phyloP scores from a whole-genome alignment of 441 rosid genomes.

The Croton laevigatus region DNA sequence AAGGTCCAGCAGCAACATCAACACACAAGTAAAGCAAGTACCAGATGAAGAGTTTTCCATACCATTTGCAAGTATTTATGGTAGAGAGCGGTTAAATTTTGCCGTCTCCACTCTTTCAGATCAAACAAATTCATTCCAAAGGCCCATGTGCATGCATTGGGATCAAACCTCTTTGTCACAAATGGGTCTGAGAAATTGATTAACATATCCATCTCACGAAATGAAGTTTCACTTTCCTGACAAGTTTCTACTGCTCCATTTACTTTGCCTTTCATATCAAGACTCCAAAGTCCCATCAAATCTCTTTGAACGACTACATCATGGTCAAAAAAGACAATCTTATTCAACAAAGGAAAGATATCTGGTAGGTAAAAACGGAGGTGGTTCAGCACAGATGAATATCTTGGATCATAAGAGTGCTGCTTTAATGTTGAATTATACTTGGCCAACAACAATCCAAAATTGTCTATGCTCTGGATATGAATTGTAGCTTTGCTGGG shows the following conservation, averaged over 20 bases:
- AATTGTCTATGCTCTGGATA: constrained; percentile 63
- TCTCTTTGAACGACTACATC: constrained; percentile 89
- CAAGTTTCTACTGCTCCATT: constrained; percentile 91
- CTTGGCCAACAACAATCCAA: constrained; percentile 49
- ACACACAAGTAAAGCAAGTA: constrained; percentile 8
- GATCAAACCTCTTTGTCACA: constrained; percentile 53
- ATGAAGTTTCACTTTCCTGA: constrained; percentile 53
- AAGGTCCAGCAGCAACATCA: constrained; percentile 4
- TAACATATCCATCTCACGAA: constrained; percentile 54
- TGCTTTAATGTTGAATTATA: constrained; percentile 47
- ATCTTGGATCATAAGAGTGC: constrained; percentile 65
- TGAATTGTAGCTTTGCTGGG: constrained; percentile 62
- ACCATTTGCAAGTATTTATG: constrained; percentile 65
- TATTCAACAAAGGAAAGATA: constrained; percentile 64
- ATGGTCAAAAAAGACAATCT: constrained; percentile 80
- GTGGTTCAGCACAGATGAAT: constrained; percentile 64
- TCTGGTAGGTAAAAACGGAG: constrained; percentile 88
- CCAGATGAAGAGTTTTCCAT: constrained; percentile 23
- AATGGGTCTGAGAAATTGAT: constrained; percentile 72
- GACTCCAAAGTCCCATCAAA: constrained; percentile 62
- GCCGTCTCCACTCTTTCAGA: constrained; percentile 74
- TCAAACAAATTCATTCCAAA: constrained; percentile 91
- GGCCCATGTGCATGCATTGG: constrained; percentile 82
- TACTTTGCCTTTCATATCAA: constrained; percentile 76
- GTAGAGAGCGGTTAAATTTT: constrained; percentile 60